Base-by-base conservation (phyloP, 2,329 filamentous ascomycete species). In the Penicillium nordicum region DNA sequence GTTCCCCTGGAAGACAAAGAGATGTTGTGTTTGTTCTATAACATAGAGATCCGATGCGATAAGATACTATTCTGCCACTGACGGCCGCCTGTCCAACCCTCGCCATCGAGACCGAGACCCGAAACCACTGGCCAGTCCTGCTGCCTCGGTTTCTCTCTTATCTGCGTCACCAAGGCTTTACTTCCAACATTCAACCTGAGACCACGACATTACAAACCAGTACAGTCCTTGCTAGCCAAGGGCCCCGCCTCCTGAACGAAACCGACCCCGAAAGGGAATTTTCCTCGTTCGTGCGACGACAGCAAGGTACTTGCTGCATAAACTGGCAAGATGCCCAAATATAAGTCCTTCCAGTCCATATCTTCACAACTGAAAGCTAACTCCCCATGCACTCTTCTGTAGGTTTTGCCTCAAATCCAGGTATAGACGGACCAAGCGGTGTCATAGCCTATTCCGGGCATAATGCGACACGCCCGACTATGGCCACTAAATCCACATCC, bases 271-370 rank as follows among this genome's bases (percentile, higher is more conserved):
- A 56, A 50, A 57, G 52, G 55, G 61, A 66, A 63, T 62, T 65
- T 64, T 64, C 55, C 53, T 59, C 50, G 50, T 37, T 54, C 53
- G 61, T 53, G 58, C 57, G 44, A 60, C 55, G 54, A 57, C 63
- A 54, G 43, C 56, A 48, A 47, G 59, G 43, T 45, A 53, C 55
- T 58, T 51, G 63, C 60, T 57, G 55, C 55, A 51, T 40, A 61
- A 64, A 53, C 36, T 50, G 58, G 62, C 80, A 89, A 82, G 63
- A 93, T 94, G 90, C 90, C 89, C 57, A 93, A 93, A 83, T 94
- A 91, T 93, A 84, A 84, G 88, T 83, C 48, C 44, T 59, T 57
- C 59, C 37, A 32, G 50, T 53, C 27, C 30, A 14, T 48, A 25
- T 50, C 37, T 9, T n/a, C 44, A 53, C 49, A 56, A 36, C 53